Base-by-base conservation (phyloP, 2,329 filamentous ascomycete species). In the Seiridium unicorne region DNA sequence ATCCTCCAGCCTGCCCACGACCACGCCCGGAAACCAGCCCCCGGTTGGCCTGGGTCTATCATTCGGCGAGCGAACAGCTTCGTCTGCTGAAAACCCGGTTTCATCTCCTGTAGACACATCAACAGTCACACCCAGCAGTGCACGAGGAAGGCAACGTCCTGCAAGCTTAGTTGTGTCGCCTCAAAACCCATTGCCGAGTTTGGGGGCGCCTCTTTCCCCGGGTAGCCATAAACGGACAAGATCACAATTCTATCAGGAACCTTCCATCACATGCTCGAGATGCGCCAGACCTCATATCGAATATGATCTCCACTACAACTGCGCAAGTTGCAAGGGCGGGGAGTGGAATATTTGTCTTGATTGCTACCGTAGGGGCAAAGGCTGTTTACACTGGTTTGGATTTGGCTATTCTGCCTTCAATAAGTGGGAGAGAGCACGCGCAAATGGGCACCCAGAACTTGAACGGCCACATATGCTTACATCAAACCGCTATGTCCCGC, bases 361-460 rank as follows among this genome's bases (percentile, higher is more conserved):
- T 64, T 98, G 94, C 76, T 97, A 96, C 72, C 87, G 92, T 35
- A 72, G 79, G 10, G 89, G 89, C 7, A 85, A 85, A 68, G 93
- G 93, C 9, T 98, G 94, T 72, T 80, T 86, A 18, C 86, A 95
- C 71, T 97, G 93, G 92, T 93, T 89, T 66, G 93, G 94, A 1
- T 97, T 97, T 71, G 91, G 91, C 3, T 82, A 89, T 66, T 83
- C 84, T 4, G 92, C 92, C 0, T 85, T 86, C 77, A 77, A 77
- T 51, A 86, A 84, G 62, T 94, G 90, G 80, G 86, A 90, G 61
- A 80, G 79, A 67, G 72, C 76, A 18, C 76, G 76, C 18, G 73
- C 74, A 35, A 68, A 73, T n/a, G 74, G 74, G 5, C 72, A 78
- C 26, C 67, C 68, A 55, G 71, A 71, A 60, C 69, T 79, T 60